A percentile compares a stretch with the other conserved stretches of the same genome.
These are phyloP conservation scores for Pisolithus microcarpus DNA, from an alignment of 768 basidiomycete genomes.

Conservation along the genomic window DNA sequence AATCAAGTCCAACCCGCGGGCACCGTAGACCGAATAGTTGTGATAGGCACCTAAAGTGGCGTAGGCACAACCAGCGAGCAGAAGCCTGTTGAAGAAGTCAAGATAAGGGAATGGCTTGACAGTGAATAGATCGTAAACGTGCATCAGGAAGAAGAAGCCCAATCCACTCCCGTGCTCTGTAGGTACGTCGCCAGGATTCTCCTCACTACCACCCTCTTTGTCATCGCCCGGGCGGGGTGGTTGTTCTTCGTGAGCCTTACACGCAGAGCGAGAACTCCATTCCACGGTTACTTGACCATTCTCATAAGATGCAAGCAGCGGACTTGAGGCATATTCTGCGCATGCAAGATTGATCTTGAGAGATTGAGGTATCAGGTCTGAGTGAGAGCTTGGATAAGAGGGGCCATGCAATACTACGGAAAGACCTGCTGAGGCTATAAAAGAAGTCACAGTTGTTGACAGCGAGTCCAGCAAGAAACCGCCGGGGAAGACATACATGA, in stretches of 20 bases:
- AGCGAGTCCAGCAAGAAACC: not conserved
- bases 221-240: constrained; percentile 23
- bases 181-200: constrained; percentile 20
- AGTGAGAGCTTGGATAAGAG: constrained; percentile 48
- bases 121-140: constrained; percentile 25
- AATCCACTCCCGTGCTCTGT: constrained; percentile 58
- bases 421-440: constrained; percentile 49
- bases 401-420: constrained; percentile 51
- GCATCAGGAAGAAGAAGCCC: constrained; percentile 88
- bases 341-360: constrained; percentile 61
- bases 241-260: constrained; percentile 28
- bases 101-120: constrained; percentile 1
- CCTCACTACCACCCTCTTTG: constrained; percentile 10
- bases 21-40: constrained; percentile 84
- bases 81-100: constrained; percentile 24
- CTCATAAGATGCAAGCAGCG: constrained; percentile 55
- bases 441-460: constrained; percentile 1
- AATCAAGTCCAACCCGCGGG: constrained; percentile 73
- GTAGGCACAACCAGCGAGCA: constrained; percentile 64
- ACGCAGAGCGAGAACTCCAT: constrained; percentile 60
- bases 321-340: constrained; percentile 34
- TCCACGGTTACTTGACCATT: constrained; percentile 46
- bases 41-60: constrained; percentile 77
- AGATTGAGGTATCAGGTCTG: constrained; percentile 43
- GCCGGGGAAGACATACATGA: constrained; percentile 31